A percentile compares a stretch with the other conserved stretches of the same genome.
phyloP scores from a whole-genome alignment of 331 rosid genomes.

The Phaseolus coccineus region DNA sequence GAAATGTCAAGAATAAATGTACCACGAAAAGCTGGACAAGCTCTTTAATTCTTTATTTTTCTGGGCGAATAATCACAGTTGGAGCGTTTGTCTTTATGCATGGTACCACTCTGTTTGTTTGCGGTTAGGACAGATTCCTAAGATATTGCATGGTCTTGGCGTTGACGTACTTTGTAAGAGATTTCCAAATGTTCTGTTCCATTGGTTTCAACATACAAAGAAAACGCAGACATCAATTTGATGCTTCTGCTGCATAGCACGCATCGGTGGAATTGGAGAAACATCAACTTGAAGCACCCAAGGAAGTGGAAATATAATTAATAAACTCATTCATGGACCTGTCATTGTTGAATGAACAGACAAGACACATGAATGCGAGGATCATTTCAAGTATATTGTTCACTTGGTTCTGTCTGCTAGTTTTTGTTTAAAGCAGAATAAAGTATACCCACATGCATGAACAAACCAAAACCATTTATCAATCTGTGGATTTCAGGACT shows the following conservation, averaged over 20 bases:
- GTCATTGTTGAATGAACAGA: conserved; percentile 33
- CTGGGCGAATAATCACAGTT: conserved; percentile 17
- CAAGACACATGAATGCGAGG: background rate
- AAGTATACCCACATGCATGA: conserved; percentile 14
- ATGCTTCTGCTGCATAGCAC: background rate
- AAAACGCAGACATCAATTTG: background rate
- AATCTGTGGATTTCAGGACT: conserved; percentile 17
- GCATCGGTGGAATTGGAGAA: background rate
- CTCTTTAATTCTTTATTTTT: background rate
- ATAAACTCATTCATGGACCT: background rate
- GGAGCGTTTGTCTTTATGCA: conserved; percentile 32
- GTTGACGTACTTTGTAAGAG: conserved; percentile 15
- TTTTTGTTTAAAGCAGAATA: conserved; percentile 25
- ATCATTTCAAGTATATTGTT: background rate
- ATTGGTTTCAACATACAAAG: conserved; percentile 2
- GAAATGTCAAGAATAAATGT: conserved; percentile 14
- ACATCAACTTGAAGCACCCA: background rate
- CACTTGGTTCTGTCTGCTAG: conserved; percentile 16
- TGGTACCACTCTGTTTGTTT: conserved; percentile 11
- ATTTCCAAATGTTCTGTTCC: conserved; percentile 29
- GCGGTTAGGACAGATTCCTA: conserved; percentile 28
- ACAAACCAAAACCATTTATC: conserved; percentile 28
- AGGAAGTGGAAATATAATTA: conserved; percentile 12
- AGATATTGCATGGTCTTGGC: conserved; percentile 2
- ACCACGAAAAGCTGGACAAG: background rate